Conservation (phyloP, 2,329 filamentous ascomycete genomes). For the Claviceps cyperi region DNA sequence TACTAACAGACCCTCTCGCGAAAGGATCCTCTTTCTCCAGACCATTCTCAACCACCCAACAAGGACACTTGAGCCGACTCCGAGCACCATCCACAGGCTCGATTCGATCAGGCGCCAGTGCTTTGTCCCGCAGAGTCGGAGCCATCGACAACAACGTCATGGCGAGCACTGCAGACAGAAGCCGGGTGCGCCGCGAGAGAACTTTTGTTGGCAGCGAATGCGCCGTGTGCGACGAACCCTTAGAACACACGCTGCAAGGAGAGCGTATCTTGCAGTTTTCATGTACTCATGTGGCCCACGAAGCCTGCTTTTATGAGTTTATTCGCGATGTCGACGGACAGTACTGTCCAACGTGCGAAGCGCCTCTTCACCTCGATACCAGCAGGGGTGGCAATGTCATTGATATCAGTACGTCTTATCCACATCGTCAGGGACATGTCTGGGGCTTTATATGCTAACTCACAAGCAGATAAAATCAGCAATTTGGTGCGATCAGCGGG, state of each 20-base stretch:
- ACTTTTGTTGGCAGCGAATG: slow-evolving; percentile 94
- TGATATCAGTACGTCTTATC: slow-evolving; percentile 55
- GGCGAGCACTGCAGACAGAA: slow-evolving; percentile 47
- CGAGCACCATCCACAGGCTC: slow-evolving; percentile 21
- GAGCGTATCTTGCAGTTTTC: slow-evolving; percentile 93
- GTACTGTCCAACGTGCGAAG: slow-evolving; percentile 86
- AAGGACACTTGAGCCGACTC: slow-evolving; percentile 14
- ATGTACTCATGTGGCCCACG: slow-evolving; percentile 92
- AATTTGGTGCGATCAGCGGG: slow-evolving; percentile 74
- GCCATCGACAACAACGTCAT: slow-evolving; percentile 28
- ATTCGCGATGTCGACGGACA: slow-evolving; percentile 90
- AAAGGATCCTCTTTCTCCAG: neutral
- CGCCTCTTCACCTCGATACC: slow-evolving; percentile 80
- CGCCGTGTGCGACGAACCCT: slow-evolving; percentile 87
- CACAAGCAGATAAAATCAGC: slow-evolving; percentile 70
- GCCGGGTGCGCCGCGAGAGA: slow-evolving; percentile 69
- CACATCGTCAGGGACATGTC: slow-evolving; percentile 9
- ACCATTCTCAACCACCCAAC: slow-evolving; percentile 14
- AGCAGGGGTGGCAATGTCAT: slow-evolving; percentile 85
- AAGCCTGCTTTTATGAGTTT: slow-evolving; percentile 97
- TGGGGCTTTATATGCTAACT: slow-evolving; percentile 12
- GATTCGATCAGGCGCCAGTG: slow-evolving; percentile 18
- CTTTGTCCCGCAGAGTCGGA: slow-evolving; percentile 20
- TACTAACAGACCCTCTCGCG: neutral
- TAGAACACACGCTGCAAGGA: slow-evolving; percentile 87